phyloP scores from a whole-genome alignment of 495 filamentous ascomycete species.

The Tuber borchii region DNA sequence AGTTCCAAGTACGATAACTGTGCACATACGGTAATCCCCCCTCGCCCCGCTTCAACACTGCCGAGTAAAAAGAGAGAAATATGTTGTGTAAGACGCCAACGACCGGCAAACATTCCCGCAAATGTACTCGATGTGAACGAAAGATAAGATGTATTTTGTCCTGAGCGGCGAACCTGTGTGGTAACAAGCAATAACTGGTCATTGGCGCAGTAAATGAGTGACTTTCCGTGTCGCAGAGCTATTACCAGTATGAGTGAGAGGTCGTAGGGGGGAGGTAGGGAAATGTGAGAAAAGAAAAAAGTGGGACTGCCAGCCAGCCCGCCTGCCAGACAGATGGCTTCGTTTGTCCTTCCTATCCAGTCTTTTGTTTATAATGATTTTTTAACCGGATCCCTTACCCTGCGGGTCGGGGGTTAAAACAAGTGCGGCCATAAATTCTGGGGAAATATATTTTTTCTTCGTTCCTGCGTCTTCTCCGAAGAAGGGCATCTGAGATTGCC shows the following conservation, averaged over 20 bases:
- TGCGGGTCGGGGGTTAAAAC: background rate
- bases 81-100: background rate
- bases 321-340: background rate
- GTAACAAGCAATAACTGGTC: background rate
- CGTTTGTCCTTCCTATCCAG: background rate
- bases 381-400: constrained; percentile 1
- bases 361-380: background rate
- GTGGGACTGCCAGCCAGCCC: background rate
- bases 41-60: background rate
- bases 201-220: background rate
- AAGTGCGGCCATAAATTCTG: background rate
- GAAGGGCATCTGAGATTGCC: background rate
- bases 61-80: background rate
- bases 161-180: background rate
- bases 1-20: background rate
- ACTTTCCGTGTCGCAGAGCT: background rate
- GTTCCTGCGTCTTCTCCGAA: constrained; percentile 1
- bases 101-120: background rate
- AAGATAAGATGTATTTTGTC: background rate
- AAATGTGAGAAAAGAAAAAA: no score
- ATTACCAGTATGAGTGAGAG: background rate
- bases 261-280: background rate
- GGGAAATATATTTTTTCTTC: background rate
- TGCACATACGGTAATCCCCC: background rate
- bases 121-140: background rate